Evolutionary conservation across 768 basidiomycete species (phyloP).

Genomic region (Russula compacta): DNA sequence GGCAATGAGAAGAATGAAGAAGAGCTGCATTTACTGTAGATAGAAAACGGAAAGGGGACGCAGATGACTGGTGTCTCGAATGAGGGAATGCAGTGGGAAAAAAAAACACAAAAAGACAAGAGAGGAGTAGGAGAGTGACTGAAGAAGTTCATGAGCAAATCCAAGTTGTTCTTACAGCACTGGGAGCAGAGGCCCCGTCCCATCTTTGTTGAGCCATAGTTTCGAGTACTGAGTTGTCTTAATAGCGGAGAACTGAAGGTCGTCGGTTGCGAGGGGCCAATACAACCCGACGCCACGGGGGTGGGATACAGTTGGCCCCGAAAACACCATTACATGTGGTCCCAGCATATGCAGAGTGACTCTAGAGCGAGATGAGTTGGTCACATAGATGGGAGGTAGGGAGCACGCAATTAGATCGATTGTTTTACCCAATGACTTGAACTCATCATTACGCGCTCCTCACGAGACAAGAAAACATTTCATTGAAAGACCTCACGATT

Average conservation of each 20-base stretch:
- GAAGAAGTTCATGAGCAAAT: not conserved
- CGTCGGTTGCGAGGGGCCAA: not conserved
- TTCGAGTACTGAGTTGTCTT: not conserved
- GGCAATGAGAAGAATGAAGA: slow-evolving; percentile 37
- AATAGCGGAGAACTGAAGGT: not conserved
- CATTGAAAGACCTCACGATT: slow-evolving; percentile 11
- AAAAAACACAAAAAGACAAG: slow-evolving; percentile 8
- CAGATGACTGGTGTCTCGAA: not conserved
- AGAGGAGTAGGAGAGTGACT: slow-evolving; percentile 1
- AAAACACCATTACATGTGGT: no score
- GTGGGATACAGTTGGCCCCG: no score
- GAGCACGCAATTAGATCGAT: no score
- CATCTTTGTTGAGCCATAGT: not conserved
- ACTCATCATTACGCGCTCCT: not conserved
- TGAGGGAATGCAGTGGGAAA: not conserved
- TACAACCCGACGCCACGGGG: no score
- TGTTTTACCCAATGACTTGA: not conserved
- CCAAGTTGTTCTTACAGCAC: not conserved
- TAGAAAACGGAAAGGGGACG: slow-evolving; percentile 15
- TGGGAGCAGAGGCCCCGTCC: not conserved
- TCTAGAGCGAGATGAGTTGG: no score
- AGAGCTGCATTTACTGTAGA: slow-evolving; percentile 25
- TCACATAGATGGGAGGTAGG: no score
- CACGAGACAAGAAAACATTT: not conserved
- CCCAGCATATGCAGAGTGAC: no score